A percentile compares a stretch with the other conserved stretches of the same genome.
phyloP scores from a whole-genome alignment of 2,329 filamentous ascomycete species.

The Dothistroma pini region DNA sequence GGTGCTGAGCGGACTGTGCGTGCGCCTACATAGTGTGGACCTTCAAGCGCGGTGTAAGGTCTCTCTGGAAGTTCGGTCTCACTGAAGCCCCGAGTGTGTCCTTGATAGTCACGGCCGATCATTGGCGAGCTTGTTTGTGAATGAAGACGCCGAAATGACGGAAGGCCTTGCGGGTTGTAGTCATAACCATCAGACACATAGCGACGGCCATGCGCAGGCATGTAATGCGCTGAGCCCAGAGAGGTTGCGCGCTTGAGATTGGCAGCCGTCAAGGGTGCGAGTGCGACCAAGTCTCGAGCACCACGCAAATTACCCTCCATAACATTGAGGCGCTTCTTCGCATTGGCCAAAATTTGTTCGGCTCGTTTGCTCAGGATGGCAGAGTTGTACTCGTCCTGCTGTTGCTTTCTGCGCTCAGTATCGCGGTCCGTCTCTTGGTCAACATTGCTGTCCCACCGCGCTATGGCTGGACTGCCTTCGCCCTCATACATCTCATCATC shows the following conservation, averaged over 20 bases:
- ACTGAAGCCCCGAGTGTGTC: constrained; percentile 60
- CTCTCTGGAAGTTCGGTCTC: constrained; percentile 52
- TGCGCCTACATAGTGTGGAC: constrained; percentile 11
- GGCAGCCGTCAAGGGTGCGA: constrained; percentile 37
- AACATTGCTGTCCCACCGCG: constrained; percentile 3
- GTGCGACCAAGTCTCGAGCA: constrained; percentile 54
- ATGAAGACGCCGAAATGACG: constrained; percentile 23
- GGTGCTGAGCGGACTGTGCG: constrained; percentile 4
- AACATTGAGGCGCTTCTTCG: constrained; percentile 81
- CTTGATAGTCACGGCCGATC: constrained; percentile 31
- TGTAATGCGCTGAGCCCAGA: constrained; percentile 24
- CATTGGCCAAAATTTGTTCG: constrained; percentile 87
- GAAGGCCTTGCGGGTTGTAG: constrained; percentile 16
- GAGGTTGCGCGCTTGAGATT: constrained; percentile 38
- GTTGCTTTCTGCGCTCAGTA: constrained; percentile 36
- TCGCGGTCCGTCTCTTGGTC: constrained; percentile 22
- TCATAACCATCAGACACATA: constrained; percentile 22
- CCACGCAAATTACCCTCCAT: constrained; percentile 90
- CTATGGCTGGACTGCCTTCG: constrained; percentile 15
- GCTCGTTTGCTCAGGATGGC: constrained; percentile 75
- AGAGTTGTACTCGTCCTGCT: constrained; percentile 61
- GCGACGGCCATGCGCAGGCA: constrained; percentile 16
- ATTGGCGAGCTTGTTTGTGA: constrained; percentile 31
- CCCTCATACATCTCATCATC: constrained; percentile 24
- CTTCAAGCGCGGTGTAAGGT: constrained; percentile 27